Percentiles rank a stretch among this genome's conserved stretches.
Evolutionary conservation across 2,329 filamentous ascomycete species (phyloP).

Genomic region (Beauveria brongniartii): DNA sequence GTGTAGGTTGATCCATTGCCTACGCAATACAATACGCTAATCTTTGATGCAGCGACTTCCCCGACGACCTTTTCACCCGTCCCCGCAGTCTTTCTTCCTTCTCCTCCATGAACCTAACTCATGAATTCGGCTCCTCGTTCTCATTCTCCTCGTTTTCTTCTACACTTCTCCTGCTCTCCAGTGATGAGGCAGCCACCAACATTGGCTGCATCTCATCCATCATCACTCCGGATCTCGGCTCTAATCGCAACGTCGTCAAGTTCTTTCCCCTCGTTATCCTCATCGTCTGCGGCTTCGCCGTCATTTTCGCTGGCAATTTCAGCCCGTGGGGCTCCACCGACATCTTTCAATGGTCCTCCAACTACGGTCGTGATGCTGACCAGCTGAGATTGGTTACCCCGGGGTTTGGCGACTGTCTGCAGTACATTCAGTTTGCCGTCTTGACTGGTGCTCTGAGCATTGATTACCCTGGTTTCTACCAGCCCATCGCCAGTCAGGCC

Average conservation of each 20-base stretch:
- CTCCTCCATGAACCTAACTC: constrained; percentile 64
- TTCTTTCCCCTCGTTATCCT: constrained; percentile 75
- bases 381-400: constrained; percentile 86
- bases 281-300: constrained; percentile 71
- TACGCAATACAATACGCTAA: constrained; percentile 10
- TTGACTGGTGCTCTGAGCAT: constrained; percentile 81
- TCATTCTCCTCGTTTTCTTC: constrained; percentile 75
- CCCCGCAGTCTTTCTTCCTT: constrained; percentile 42
- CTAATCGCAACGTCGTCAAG: constrained; percentile 58
- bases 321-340: constrained; percentile 92
- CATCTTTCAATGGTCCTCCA: constrained; percentile 93
- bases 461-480: constrained; percentile 89
- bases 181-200: constrained; percentile 52
- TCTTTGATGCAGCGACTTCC: constrained; percentile 23
- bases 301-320: constrained; percentile 73
- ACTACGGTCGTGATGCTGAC: constrained; percentile 91
- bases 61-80: constrained; percentile 33
- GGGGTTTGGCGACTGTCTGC: constrained; percentile 91
- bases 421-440: constrained; percentile 91
- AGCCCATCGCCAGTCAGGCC: constrained; percentile 79
- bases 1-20: constrained; percentile 25
- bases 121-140: constrained; percentile 75
- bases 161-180: constrained; percentile 67
- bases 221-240: constrained; percentile 75
- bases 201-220: constrained; percentile 77